Evolutionary conservation across 495 filamentous ascomycete species (phyloP), one percentile per base, ranked within the genome.

Genomic region (Hypomontagnella submonticulosa): DNA sequence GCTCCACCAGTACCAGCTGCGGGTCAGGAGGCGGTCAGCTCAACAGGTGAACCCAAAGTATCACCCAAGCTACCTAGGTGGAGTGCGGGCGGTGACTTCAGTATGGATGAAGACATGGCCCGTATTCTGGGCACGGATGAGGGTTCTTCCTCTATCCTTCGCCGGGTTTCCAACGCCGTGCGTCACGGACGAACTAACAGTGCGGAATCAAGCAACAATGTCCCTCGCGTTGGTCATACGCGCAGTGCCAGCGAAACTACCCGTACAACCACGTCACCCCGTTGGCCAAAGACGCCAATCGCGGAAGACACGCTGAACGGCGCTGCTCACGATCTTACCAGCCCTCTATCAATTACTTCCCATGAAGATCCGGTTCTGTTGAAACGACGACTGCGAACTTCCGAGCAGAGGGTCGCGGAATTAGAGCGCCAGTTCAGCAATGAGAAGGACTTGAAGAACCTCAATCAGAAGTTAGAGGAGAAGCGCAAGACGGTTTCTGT

Each of bases 401-500:
- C 94, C 19, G 89, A 91, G 66, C 88, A 93, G 70, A 85, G 88
- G 40, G 88, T 91, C 37, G 85, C 88, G 1, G 93, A 98, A 69
- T 85, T 98, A 55, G 93, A 99, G 71, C 75, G 80, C n/a, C 80
- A 84, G 33, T 83, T 88, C 63, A 83, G 81, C 63, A 84, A 86
- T 12, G 89, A 89, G 15, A 90, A 89, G 18, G 91, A 93, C 66
- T 87, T 97, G 33, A 92, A 92, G 72, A 89, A 87, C 57, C 84
- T 95, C 27, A 93, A 93, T 71, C 92, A 88, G 40, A 93, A 93
- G 69, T 80, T 99, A 10, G 84, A 90, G 33, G 93, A 98, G 76
- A 98, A 98, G 80, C 86, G 95, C 43, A 96, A 93, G 62, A 98
- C 94, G 1, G 92, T 99, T 70, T 93, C 95, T n/a, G 90, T 93